phyloP scores from a whole-genome alignment of 2,329 filamentous ascomycete species.

The Neoscytalidium dimidiatum region DNA sequence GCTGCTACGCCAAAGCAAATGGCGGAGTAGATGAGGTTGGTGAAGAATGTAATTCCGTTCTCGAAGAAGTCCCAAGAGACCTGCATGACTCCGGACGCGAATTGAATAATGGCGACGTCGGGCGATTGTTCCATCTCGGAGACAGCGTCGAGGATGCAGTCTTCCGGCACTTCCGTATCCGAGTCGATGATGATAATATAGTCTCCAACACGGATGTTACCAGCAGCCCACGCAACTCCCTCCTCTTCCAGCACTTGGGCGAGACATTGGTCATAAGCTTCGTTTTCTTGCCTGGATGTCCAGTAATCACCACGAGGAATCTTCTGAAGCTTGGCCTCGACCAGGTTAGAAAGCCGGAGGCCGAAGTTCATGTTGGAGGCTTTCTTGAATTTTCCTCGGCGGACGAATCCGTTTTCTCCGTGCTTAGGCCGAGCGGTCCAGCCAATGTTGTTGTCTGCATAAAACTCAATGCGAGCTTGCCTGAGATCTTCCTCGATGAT shows the following conservation, averaged over 20 bases:
- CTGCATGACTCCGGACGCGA: slow-evolving; percentile 20
- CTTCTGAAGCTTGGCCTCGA: slow-evolving; percentile 59
- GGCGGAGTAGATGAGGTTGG: slow-evolving; percentile 73
- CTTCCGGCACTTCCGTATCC: slow-evolving; percentile 74
- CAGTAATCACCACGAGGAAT: slow-evolving; percentile 39
- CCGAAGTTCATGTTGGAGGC: slow-evolving; percentile 77
- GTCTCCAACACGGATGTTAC: slow-evolving; percentile 75
- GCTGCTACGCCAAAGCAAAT: slow-evolving; percentile 71
- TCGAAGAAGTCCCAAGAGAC: slow-evolving; percentile 18
- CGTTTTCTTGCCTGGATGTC: slow-evolving; percentile 26
- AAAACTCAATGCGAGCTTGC: slow-evolving; percentile 48
- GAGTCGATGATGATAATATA: slow-evolving; percentile 43
- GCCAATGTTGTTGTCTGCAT: slow-evolving; percentile 53
- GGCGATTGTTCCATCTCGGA: slow-evolving; percentile 81
- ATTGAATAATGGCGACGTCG: slow-evolving; percentile 65
- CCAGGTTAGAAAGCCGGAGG: slow-evolving; percentile 61
- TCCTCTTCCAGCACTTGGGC: slow-evolving; percentile 65
- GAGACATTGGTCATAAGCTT: slow-evolving; percentile 40
- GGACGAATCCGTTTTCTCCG: slow-evolving; percentile 31
- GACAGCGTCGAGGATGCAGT: slow-evolving; percentile 77
- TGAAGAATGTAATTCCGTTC: slow-evolving; percentile 69
- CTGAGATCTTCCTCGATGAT: slow-evolving; percentile 53
- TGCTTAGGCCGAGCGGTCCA: slow-evolving; percentile 53
- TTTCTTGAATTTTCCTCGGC: slow-evolving; percentile 41
- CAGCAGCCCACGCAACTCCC: slow-evolving; percentile 76